Percentiles rank a stretch among this genome's conserved stretches.
Conservation (phyloP, 139 green algal genomes). For the Mychonastes homosphaera region DNA sequence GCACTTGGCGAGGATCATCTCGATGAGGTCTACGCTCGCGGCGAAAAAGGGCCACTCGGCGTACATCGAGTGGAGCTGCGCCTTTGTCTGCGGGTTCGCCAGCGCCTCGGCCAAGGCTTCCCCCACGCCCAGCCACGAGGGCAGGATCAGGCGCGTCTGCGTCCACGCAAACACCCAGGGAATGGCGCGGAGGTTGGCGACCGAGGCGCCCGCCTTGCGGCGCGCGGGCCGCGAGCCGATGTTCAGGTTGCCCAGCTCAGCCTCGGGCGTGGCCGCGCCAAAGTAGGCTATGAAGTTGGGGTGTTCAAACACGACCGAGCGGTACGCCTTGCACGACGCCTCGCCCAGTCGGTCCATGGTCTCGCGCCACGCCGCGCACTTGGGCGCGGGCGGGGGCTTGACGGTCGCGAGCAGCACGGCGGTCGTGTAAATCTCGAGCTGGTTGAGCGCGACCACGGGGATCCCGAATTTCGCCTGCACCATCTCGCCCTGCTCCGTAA, state of each 20-base stretch:
- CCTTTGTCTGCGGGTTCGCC: slow-evolving; percentile 41
- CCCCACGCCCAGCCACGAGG: slow-evolving; percentile 93
- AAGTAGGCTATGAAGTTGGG: slow-evolving; percentile 88
- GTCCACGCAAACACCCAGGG: slow-evolving; percentile 99
- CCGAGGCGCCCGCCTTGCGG: slow-evolving; percentile 27
- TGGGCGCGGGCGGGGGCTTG: slow-evolving; percentile 44
- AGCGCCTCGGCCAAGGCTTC: slow-evolving; percentile 65
- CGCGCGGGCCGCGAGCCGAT: slow-evolving; percentile 72
- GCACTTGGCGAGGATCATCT: slow-evolving; percentile 98
- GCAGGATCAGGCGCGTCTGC: slow-evolving; percentile 89
- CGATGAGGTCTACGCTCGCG: slow-evolving; percentile 90
- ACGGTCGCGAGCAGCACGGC: slow-evolving; percentile 73
- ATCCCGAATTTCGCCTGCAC: slow-evolving; percentile 87
- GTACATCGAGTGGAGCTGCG: slow-evolving; percentile 84
- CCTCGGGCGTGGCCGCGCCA: slow-evolving; percentile 76
- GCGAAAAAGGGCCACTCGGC: slow-evolving; percentile 94
- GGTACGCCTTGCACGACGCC: slow-evolving; percentile 54
- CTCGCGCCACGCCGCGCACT: slow-evolving; percentile 23
- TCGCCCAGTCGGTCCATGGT: slow-evolving; percentile 65
- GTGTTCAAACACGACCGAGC: slow-evolving; percentile 67
- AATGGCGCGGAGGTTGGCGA: slow-evolving; percentile 85
- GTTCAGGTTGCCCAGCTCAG: slow-evolving; percentile 93
- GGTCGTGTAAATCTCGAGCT: slow-evolving; percentile 84
- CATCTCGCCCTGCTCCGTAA: slow-evolving; percentile 79
- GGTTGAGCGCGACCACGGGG: slow-evolving; percentile 61